A percentile compares a stretch with the other conserved stretches of the same genome.
Evolutionary conservation across 202 grass and related monocot genomes (phyloP).

Genomic region (Setaria viridis): DNA sequence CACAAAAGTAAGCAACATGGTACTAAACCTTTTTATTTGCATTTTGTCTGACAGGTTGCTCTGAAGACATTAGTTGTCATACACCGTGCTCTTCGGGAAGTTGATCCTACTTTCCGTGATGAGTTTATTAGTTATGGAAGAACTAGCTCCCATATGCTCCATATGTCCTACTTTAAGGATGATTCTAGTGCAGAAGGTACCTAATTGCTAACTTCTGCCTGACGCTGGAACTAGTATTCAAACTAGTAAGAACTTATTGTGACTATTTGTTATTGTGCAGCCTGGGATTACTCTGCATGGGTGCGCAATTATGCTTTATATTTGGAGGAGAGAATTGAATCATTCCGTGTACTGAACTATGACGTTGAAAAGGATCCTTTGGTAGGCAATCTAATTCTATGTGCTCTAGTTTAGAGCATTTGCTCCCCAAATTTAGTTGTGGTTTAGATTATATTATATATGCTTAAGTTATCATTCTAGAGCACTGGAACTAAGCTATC

Average conservation of each 20-base stretch:
- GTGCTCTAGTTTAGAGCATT: background rate
- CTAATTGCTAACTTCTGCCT: constrained; percentile 26
- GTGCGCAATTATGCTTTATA: constrained; percentile 86
- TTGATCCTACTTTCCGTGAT: constrained; percentile 80
- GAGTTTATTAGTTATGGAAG: constrained; percentile 91
- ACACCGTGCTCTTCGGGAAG: constrained; percentile 89
- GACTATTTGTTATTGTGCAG: constrained; percentile 52
- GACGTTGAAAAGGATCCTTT: constrained; percentile 74
- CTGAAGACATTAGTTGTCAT: constrained; percentile 86
- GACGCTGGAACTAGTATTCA: constrained; percentile 25
- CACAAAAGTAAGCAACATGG: background rate
- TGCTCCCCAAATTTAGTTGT: background rate
- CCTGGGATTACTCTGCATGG: constrained; percentile 97
- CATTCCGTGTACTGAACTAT: constrained; percentile 79
- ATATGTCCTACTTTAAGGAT: constrained; percentile 90
- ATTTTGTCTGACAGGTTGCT: constrained; percentile 67
- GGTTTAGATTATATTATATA: background rate
- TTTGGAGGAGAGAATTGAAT: constrained; percentile 94
- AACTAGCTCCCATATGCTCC: constrained; percentile 82
- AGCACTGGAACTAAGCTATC: background rate
- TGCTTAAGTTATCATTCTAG: background rate
- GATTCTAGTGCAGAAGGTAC: constrained; percentile 92
- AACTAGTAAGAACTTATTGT: constrained; percentile 31
- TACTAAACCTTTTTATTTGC: constrained; percentile 8
- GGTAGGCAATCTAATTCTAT: constrained; percentile 54